Evolutionary conservation across 192 early-diverging fungal genomes (phyloP), one percentile per base, ranked within the genome.

Genomic region (Mortierella antarctica): DNA sequence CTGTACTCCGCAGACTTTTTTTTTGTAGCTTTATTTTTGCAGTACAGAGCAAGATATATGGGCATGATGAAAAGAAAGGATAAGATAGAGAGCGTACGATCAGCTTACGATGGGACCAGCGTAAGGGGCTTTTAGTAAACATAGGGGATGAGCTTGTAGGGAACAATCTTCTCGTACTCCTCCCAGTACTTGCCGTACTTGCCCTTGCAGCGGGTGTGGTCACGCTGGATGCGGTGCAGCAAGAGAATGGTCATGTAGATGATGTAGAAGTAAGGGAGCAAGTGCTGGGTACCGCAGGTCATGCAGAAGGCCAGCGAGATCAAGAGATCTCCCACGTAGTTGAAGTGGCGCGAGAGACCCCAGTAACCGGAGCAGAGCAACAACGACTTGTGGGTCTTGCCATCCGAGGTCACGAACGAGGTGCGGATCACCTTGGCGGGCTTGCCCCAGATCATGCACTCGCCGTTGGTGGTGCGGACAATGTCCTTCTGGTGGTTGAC

Each of bases 181-280:
- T 92, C 89, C 93, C 93, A 95, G 85, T 89, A 93, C 67, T 92
- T 90, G 70, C 93, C 93, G 74, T 95, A 95, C 80, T 95, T 94
- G 81, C 91, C 92, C 59, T 71, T 69, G 83, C 91, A 94, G 60
- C 93, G 82, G 46, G 85, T 86, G 56, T 93, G 89, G 74, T 95
- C 93, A 50, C 93, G 86, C 39, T 83, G 63, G 73, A 93, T 89
- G 58, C 92, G 90, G 64, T 90, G 88, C 39, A 92, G 70, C 51
- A 93, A 72, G 56, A 93, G 63, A 76, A 94, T 93, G 56, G 82
- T 82, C 92, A 95, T 94, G 83, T 92, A 95, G 67, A 94, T 79
- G 71, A 93, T 85, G 85, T 95, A 95, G 83, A 95, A 95, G 85
- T 95, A 91, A 23, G 92, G 92, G 55, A 92, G 71, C 41, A 93